A percentile compares a stretch with the other conserved stretches of the same genome.
Evolutionary conservation across 192 early-diverging fungal genomes (phyloP).

Genomic region (Backusella australiensis): DNA sequence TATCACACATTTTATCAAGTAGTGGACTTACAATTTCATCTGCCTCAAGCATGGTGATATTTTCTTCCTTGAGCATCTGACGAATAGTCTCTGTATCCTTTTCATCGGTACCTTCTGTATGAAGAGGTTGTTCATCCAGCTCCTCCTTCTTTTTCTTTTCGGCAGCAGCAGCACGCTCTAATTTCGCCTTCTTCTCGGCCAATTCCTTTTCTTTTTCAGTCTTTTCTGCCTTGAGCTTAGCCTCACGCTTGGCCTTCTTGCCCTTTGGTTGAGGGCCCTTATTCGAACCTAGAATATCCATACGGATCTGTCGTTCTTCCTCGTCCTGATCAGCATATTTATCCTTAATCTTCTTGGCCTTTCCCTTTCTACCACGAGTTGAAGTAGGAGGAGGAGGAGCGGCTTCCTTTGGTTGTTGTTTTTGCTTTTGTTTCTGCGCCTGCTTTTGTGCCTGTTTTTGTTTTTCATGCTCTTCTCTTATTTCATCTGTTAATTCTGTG

Average conservation of each 20-base stretch:
- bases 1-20: not conserved
- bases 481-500: constrained; percentile 18
- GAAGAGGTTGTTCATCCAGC: not conserved
- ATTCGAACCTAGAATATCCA: constrained; percentile 75
- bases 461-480: not conserved
- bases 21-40: constrained; percentile 40
- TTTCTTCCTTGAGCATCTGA: constrained; percentile 57
- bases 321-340: constrained; percentile 97
- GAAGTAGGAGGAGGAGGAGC: constrained; percentile 11
- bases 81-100: constrained; percentile 45
- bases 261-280: constrained; percentile 72
- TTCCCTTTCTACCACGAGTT: constrained; percentile 84
- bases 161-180: not conserved
- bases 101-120: not conserved
- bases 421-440: constrained; percentile 11
- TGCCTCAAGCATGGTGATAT: constrained; percentile 51
- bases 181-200: constrained; percentile 4
- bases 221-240: constrained; percentile 44
- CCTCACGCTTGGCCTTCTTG: constrained; percentile 66
- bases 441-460: not conserved
- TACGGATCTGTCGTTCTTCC: constrained; percentile 80
- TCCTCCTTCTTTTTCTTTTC: not conserved
- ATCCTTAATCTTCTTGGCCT: constrained; percentile 87
- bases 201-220: constrained; percentile 18
- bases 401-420: constrained; percentile 24